Evolutionary conservation across 2,329 filamentous ascomycete species (phyloP).

Genomic region (Didymella pinodella): DNA sequence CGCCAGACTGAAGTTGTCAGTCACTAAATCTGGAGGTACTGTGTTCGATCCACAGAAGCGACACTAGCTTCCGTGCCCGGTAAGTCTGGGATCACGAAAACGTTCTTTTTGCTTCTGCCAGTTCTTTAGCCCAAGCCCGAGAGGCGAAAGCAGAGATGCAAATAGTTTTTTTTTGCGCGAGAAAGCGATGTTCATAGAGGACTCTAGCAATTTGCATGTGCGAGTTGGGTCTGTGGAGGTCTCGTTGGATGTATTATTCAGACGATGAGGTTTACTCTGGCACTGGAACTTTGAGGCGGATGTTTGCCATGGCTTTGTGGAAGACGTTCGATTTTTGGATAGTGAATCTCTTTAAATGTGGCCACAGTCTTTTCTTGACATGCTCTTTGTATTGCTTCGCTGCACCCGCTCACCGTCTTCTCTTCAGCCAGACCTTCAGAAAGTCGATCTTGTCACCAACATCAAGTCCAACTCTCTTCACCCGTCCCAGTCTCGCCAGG

Average conservation of each 20-base stretch:
- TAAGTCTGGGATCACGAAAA: background rate
- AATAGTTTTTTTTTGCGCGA: background rate
- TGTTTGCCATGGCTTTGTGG: no score
- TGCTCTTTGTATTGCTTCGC: background rate
- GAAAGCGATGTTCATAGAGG: background rate
- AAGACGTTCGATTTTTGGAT: no score
- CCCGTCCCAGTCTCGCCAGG: constrained; percentile 83
- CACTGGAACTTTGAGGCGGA: no score
- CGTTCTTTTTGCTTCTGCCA: background rate
- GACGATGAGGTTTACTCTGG: no score
- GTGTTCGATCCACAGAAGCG: constrained; percentile 6
- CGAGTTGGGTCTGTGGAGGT: no score
- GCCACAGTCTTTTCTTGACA: background rate
- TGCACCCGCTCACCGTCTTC: constrained; percentile 25
- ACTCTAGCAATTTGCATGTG: no score
- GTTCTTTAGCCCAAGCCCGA: background rate
- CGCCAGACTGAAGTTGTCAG: constrained; percentile 3
- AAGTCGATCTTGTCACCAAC: constrained; percentile 85
- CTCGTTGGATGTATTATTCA: no score
- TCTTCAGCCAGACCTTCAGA: constrained; percentile 71
- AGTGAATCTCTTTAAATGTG: no score
- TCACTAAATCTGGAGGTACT: constrained; percentile 3
- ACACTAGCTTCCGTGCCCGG: constrained; percentile 3
- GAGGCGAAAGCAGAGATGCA: background rate
- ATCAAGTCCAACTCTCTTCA: constrained; percentile 86